A percentile compares a stretch with the other conserved stretches of the same genome.
Evolutionary conservation across 768 basidiomycete genomes (phyloP).

Genomic region (Tricholoma saponaceum): DNA sequence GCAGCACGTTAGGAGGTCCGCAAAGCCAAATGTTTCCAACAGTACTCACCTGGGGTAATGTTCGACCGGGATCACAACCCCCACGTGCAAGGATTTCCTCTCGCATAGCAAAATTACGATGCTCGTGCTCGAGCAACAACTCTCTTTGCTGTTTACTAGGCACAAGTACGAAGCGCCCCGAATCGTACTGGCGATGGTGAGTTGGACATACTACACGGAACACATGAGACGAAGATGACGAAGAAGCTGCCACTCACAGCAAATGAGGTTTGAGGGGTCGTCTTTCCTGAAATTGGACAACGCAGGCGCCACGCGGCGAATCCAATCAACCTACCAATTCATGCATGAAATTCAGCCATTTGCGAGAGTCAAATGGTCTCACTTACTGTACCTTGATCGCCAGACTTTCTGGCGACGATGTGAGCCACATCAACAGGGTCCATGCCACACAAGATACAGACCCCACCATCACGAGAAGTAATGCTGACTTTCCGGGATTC

Average conservation of each 20-base stretch:
- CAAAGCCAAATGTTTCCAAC: background rate
- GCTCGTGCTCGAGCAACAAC: background rate
- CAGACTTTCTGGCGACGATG: background rate
- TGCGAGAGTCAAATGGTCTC: background rate
- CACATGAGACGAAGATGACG: background rate
- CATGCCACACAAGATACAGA: background rate
- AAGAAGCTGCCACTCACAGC: background rate
- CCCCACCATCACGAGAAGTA: background rate
- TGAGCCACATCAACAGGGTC: background rate
- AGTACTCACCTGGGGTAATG: background rate
- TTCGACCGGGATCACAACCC: background rate
- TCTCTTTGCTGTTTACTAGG: background rate
- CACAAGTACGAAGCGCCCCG: background rate
- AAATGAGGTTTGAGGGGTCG: background rate
- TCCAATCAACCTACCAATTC: background rate
- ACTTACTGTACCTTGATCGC: background rate
- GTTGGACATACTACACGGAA: background rate
- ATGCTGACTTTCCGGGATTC: background rate
- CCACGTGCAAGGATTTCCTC: background rate
- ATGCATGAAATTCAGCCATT: background rate
- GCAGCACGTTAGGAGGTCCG: background rate
- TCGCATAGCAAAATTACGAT: background rate
- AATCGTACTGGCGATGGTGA: background rate
- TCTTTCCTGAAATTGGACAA: background rate
- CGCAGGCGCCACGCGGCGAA: background rate